These are phyloP conservation scores for Acrasis kona DNA, from an alignment of 78 protist genomes.

Conservation along the genomic window DNA sequence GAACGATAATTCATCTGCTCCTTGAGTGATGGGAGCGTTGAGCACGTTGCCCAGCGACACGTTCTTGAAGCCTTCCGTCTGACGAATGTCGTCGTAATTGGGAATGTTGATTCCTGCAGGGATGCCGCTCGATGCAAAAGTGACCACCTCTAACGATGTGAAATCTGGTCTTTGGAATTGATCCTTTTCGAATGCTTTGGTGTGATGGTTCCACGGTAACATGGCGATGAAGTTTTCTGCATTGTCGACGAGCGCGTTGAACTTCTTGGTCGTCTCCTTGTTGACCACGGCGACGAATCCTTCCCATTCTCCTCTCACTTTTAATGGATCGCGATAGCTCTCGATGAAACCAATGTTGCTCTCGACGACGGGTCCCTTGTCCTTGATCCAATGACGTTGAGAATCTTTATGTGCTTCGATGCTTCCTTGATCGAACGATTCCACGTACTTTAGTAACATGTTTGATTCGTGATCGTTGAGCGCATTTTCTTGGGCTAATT, in stretches of 20 bases:
- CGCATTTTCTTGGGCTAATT: conserved; percentile 16
- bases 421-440: conserved; percentile 31
- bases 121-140: conserved; percentile 55
- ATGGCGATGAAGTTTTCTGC: conserved; percentile 32
- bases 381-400: conserved; percentile 57
- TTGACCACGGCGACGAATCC: conserved; percentile 70
- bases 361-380: conserved; percentile 58
- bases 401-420: conserved; percentile 56
- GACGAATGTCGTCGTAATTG: conserved; percentile 61
- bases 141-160: conserved; percentile 57
- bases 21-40: conserved; percentile 8
- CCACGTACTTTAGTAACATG: conserved; percentile 54
- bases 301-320: conserved; percentile 73
- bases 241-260: conserved; percentile 22
- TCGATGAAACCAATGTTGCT: conserved; percentile 72
- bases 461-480: conserved; percentile 43
- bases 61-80: conserved; percentile 65
- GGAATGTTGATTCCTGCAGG: conserved; percentile 55
- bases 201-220: conserved; percentile 69
- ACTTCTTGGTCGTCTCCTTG: conserved; percentile 23
- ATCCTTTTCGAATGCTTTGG: conserved; percentile 51
- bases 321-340: conserved; percentile 59
- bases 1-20: conserved; percentile 17
- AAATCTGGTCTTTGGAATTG: conserved; percentile 60
- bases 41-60: conserved; percentile 59